These are phyloP conservation scores for Linderina pennispora DNA, from an alignment of 192 early-diverging fungal species.

Conservation along the genomic window DNA sequence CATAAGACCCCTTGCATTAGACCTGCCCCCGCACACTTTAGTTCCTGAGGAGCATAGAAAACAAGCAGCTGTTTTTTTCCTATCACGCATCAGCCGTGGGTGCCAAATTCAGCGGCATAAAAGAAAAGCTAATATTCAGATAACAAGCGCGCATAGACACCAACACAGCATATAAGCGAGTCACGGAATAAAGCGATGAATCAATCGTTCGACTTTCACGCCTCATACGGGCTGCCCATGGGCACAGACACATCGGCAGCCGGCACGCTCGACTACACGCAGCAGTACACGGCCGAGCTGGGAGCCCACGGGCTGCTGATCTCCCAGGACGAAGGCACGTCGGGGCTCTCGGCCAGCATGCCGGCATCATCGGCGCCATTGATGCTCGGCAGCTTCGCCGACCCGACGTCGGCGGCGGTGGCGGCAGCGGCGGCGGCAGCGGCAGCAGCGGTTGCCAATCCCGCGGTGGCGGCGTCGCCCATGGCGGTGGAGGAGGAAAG, in stretches of 20 bases:
- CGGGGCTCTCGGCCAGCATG: constrained; percentile 24
- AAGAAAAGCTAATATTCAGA: too few species aligned
- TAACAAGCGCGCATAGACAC: too few species aligned
- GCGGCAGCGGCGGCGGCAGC: constrained; percentile 33
- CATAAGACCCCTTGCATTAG: too few species aligned
- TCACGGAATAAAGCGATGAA: constrained; percentile 34
- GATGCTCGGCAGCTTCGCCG: constrained; percentile 26
- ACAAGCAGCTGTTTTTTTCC: too few species aligned
- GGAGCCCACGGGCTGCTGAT: constrained; percentile 35
- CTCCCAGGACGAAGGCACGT: constrained; percentile 24
- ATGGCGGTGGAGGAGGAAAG: constrained; percentile 20
- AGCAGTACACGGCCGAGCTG: constrained; percentile 39
- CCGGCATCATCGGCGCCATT: constrained; percentile 21
- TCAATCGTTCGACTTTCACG: constrained; percentile 45
- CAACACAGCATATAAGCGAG: too few species aligned
- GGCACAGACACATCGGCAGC: constrained; percentile 26
- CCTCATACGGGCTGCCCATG: constrained; percentile 39
- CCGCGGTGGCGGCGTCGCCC: constrained; percentile 1
- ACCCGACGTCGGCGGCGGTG: constrained; percentile 30
- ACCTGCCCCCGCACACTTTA: too few species aligned
- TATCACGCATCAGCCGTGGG: too few species aligned
- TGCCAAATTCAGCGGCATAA: too few species aligned
- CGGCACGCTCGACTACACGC: constrained; percentile 37
- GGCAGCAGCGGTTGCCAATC: constrained; percentile 18
- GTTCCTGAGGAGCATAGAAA: too few species aligned